Base-by-base conservation (phyloP, 352 stramenopile genomes). In the Globisporangium polare region DNA sequence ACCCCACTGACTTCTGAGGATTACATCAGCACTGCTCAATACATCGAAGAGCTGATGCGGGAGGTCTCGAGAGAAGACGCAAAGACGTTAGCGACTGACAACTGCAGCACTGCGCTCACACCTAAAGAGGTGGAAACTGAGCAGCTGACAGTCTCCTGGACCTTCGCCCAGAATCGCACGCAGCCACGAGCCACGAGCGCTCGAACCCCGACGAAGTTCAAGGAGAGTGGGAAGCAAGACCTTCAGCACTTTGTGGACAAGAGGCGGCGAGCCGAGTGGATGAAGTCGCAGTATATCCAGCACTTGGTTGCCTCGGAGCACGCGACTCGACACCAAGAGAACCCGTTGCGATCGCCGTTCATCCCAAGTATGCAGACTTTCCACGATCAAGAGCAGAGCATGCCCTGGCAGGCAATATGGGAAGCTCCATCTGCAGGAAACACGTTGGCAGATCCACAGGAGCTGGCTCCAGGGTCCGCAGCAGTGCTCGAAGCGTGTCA, bases 11-110 rank as follows among this genome's bases (percentile, higher is more conserved):
- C 72, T 5, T 81, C 69, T 12, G 76, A 83, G 60, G 78, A 88
- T 45, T 88, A 88, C 43, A 53, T 72, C 47, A 77, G 56, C 29
- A 88, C 78, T 26, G 75, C 76, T 0, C 53, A 68, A 24, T 78
- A 83, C 33, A 84, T 88, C 15, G 70, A 78, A 51, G 65, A 71
- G 22, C 55, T 88, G 3, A 80, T 82, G 75, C n/a, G 37, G 18
- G 74, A 78, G 42, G 66, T 69, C 7, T 49, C 52, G 1, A 59
- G 61, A 0, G 51, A 86, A 39, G 46, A 42, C 8, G 29, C 29
- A 8, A 53, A 60, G 8, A 43, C 53, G 31, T 43, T 10, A 8
- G 8, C 66, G 31, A 6, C 43, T 13, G 8, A 49, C n/a, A 50
- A 62, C 3, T 17, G 60, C 26, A 15, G 45, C 29, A 8, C 31